Evolutionary conservation across 805 yeast genomes (phyloP), one percentile per base, ranked within the genome.

Genomic region (Cyberlindnera sargentensis): DNA sequence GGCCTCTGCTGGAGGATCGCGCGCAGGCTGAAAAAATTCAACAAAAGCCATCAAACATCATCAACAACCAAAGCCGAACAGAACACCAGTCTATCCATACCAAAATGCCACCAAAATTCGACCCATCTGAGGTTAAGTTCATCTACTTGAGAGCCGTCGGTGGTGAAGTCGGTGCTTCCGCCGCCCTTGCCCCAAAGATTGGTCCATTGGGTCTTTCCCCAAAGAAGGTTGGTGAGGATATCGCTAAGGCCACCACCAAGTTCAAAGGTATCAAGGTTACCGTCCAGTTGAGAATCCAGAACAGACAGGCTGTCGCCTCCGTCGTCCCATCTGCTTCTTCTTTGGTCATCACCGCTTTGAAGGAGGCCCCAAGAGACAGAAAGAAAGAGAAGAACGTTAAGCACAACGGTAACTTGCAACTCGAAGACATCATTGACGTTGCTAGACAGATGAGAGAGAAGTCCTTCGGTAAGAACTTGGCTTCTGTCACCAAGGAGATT

Each of bases 161-260:
- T 86, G 99, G 99, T 82, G 99, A 93, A 82, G 95, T 93, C 67
- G 99, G 98, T 80, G 96, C 97, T 67, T 89, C 98, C 55, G 86
- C 99, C 60, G 96, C 99, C 61, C 85, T 93, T 68, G 99, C 99
- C 64, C 99, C 99, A 72, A 93, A 93, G 91, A 93, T 93, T 70
- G 99, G 99, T 87, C 99, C 99, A 64, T 87, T 93, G 71, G 99
- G 99, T 89, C 80, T 93, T 65, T 89, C 97, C 55, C 97, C 99
- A 80, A 93, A 91, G 95, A 91, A 93, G 84, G 96, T 93, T 70
- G 99, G 99, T 90, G 99, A 93, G 78, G 99, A 93, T 72, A 93
- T 93, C 67, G 99, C 99, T 72, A 93, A 93, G 84, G 99, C 99
- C 72, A 91, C 99, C 78, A 84, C 86, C 78, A 81, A 84, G 70